A percentile compares a stretch with the other conserved stretches of the same genome.
phyloP scores from a whole-genome alignment of 208 protist species.

The Tritrichomonas foetus region DNA sequence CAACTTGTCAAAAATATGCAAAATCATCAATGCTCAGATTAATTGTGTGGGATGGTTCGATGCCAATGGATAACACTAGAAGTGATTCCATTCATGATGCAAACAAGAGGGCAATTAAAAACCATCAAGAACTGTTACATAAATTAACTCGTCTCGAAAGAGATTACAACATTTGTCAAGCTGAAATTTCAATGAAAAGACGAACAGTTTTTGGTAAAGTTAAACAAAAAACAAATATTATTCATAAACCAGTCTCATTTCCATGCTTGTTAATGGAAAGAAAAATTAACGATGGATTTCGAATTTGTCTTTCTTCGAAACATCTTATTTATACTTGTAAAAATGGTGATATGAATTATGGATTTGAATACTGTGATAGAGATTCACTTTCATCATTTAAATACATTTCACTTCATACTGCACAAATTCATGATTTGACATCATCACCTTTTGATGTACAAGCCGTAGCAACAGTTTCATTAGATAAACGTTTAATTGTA shows the following conservation, averaged over 20 bases:
- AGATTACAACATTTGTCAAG: background rate
- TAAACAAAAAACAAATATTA: background rate
- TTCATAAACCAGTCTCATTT: background rate
- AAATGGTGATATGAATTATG: background rate
- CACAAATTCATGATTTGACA: background rate
- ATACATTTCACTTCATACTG: background rate
- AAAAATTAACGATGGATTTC: background rate
- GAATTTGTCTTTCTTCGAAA: background rate
- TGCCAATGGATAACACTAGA: background rate
- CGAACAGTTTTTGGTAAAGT: background rate
- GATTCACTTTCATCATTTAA: background rate
- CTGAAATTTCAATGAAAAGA: background rate
- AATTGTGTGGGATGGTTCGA: background rate
- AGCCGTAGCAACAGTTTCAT: background rate
- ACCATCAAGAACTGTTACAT: background rate
- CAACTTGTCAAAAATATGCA: background rate
- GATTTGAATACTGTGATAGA: background rate
- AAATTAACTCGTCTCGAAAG: background rate
- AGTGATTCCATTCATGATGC: background rate
- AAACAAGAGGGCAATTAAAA: background rate
- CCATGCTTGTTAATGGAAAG: background rate
- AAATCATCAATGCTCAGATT: background rate
- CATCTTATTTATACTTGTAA: background rate
- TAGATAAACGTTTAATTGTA: background rate
- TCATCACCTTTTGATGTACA: background rate